phyloP scores from a whole-genome alignment of 2,329 filamentous ascomycete species.

The Penicillium sp. region DNA sequence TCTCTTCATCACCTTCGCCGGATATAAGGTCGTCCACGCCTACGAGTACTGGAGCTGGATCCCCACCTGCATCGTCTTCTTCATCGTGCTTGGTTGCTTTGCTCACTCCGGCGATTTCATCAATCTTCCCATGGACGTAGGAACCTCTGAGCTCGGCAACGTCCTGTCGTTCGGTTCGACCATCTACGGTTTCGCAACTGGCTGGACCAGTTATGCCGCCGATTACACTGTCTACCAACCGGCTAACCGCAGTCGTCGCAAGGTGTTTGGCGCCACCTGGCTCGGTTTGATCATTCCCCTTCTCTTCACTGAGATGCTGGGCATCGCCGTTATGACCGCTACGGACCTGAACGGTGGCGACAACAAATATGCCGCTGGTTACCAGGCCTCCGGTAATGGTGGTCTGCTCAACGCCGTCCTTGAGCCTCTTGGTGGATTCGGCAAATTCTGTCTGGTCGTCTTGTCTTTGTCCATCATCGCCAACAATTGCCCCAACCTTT shows the following conservation, averaged over 20 bases:
- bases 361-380: slow-evolving; percentile 57
- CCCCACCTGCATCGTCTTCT: slow-evolving; percentile 68
- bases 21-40: slow-evolving; percentile 71
- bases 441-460: slow-evolving; percentile 68
- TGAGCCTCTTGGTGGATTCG: slow-evolving; percentile 63
- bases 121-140: slow-evolving; percentile 59
- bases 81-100: slow-evolving; percentile 68
- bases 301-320: slow-evolving; percentile 71
- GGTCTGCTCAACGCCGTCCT: slow-evolving; percentile 67
- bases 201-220: slow-evolving; percentile 72
- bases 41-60: slow-evolving; percentile 78
- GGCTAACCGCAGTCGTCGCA: slow-evolving; percentile 54
- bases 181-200: slow-evolving; percentile 66
- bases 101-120: slow-evolving; percentile 65
- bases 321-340: slow-evolving; percentile 67
- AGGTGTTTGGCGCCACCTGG: slow-evolving; percentile 69
- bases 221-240: slow-evolving; percentile 83
- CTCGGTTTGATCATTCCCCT: slow-evolving; percentile 68
- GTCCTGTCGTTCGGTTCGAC: slow-evolving; percentile 66
- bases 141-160: slow-evolving; percentile 58
- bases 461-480: slow-evolving; percentile 66
- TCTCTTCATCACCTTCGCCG: slow-evolving; percentile 68
- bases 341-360: slow-evolving; percentile 53
- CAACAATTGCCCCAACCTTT: slow-evolving; percentile 71
- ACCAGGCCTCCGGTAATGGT: slow-evolving; percentile 58